Evolutionary conservation across 768 basidiomycete genomes (phyloP).

Genomic region (Amanita polypyramis): DNA sequence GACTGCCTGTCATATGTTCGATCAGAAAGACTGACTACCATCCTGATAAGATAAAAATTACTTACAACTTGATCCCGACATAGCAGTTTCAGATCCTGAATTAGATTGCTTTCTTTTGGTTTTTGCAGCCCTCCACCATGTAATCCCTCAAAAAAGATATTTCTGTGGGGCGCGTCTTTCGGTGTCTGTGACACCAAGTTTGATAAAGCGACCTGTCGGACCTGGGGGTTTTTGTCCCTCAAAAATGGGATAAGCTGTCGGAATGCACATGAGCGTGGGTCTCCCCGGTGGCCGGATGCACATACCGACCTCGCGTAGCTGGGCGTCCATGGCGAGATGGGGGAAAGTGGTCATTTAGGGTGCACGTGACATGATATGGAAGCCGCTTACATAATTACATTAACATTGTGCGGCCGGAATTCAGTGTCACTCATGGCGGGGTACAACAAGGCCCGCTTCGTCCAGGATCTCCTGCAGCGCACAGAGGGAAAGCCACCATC

Average conservation of each 20-base stretch:
- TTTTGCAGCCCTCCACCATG: slow-evolving; percentile 47
- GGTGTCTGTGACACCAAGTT: slow-evolving; percentile 78
- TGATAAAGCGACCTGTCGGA: slow-evolving; percentile 75
- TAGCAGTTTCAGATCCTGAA: slow-evolving; percentile 75
- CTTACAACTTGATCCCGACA: slow-evolving; percentile 82
- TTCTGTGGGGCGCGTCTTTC: slow-evolving; percentile 56
- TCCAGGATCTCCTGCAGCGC: slow-evolving; percentile 48
- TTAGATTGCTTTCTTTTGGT: slow-evolving; percentile 51
- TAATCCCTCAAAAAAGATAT: slow-evolving; percentile 63
- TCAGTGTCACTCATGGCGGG: slow-evolving; percentile 39
- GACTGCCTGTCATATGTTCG: slow-evolving; percentile 42
- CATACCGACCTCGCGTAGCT: slow-evolving; percentile 34
- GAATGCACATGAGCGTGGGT: neutral
- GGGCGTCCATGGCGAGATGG: slow-evolving; percentile 28
- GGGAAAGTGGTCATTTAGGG: neutral
- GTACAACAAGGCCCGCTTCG: slow-evolving; percentile 66
- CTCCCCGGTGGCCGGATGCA: slow-evolving; percentile 3
- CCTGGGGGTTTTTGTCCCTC: slow-evolving; percentile 78
- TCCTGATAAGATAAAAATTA: neutral
- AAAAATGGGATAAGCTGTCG: slow-evolving; percentile 75
- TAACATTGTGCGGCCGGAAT: slow-evolving; percentile 11
- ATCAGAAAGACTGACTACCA: slow-evolving; percentile 10
- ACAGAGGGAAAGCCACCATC: slow-evolving; percentile 53
- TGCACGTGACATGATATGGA: slow-evolving; percentile 21
- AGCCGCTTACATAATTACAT: neutral